phyloP scores from a whole-genome alignment of 2,329 filamentous ascomycete species.

The Emergomyces orientalis region DNA sequence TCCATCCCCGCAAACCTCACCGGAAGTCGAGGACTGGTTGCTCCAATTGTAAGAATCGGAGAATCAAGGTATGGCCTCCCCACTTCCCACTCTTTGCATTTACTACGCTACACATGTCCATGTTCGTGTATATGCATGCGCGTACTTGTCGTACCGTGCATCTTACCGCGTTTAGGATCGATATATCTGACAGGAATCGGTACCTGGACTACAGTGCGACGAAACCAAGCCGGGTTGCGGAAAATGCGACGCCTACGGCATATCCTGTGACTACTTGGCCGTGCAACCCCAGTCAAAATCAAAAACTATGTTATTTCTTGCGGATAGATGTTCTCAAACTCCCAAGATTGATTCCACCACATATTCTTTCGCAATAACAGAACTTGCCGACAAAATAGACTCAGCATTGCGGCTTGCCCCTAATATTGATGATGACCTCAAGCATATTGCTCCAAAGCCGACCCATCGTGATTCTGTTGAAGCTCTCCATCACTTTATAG shows the following conservation, averaged over 20 bases:
- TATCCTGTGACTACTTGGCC: conserved; percentile 24
- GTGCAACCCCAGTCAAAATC: conserved; percentile 6
- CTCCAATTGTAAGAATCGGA: conserved; percentile 27
- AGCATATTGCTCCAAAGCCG: conserved; percentile 5
- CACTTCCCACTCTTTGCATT: neutral
- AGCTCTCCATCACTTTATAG: conserved; percentile 26
- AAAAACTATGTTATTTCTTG: neutral
- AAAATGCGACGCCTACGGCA: conserved; percentile 24
- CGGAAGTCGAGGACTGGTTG: conserved; percentile 30
- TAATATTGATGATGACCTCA: conserved; percentile 1
- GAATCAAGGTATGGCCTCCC: conserved; percentile 26
- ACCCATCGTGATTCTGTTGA: conserved; percentile 12
- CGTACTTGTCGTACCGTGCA: neutral
- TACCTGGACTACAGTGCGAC: conserved; percentile 23
- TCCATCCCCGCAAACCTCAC: conserved; percentile 26
- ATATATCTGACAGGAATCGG: conserved; percentile 2
- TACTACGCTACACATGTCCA: neutral
- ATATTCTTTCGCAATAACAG: conserved; percentile 9
- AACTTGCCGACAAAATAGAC: conserved; percentile 17
- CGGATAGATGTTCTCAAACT: conserved; percentile 11
- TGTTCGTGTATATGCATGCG: neutral
- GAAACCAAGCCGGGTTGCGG: conserved; percentile 27
- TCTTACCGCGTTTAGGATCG: neutral
- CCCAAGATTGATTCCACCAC: neutral
- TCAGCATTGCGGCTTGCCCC: conserved; percentile 18